Evolutionary conservation across 176 grass and related monocot species (phyloP).

Genomic region (Stipa capillata): DNA sequence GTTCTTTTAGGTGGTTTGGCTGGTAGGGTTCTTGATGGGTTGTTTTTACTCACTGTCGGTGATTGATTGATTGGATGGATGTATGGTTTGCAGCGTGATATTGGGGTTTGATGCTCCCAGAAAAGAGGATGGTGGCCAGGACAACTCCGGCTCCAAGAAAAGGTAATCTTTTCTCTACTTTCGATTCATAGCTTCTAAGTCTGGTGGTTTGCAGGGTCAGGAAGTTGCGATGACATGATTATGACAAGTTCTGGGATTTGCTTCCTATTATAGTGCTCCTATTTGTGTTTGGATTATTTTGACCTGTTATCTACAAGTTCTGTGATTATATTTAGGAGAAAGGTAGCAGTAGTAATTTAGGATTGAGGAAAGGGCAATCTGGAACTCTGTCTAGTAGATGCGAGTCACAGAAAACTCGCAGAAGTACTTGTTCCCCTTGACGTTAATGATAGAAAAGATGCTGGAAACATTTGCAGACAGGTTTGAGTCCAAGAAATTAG

Average conservation of each 20-base stretch:
- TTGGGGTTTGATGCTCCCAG: conserved; percentile 65
- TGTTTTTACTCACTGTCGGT: no score
- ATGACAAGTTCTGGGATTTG: not conserved
- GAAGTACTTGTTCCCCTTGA: not conserved
- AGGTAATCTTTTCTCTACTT: conserved; percentile 25
- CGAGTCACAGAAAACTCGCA: not conserved
- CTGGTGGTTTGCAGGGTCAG: no score
- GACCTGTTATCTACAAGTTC: no score
- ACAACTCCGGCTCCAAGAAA: conserved; percentile 56
- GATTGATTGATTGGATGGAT: not conserved
- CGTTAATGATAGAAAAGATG: no score
- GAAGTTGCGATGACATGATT: no score
- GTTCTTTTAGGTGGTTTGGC: not conserved
- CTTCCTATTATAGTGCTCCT: not conserved
- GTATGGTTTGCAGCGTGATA: conserved; percentile 62
- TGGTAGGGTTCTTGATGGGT: no score
- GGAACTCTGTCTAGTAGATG: no score
- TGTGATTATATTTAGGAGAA: not conserved
- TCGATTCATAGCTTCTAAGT: not conserved
- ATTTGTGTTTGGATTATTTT: not conserved
- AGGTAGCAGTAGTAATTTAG: not conserved
- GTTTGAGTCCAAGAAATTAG: no score
- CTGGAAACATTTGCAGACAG: not conserved
- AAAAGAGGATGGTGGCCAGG: conserved; percentile 41
- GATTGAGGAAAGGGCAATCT: not conserved